Base-by-base conservation (phyloP, 163 green algal species). In the Chlorella variabilis region DNA sequence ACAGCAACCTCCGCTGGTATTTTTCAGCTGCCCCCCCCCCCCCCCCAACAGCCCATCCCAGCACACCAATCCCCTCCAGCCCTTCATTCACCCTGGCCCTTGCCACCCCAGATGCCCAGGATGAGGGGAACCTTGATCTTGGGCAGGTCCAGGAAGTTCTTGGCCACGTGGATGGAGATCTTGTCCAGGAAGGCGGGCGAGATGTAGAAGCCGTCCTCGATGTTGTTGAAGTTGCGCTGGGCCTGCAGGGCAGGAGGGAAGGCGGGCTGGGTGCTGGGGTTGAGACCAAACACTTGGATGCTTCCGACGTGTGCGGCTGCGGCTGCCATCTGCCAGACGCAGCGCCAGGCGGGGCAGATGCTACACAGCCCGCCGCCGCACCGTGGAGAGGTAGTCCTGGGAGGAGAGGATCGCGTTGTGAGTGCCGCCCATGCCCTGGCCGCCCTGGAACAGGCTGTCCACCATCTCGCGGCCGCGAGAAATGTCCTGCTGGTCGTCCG, bases 101-200 rank as follows among this genome's bases (percentile, higher is more conserved):
- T 99, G 83, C 96, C 96, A 88, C 96, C 96, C 96, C 96, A 98
- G 87, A 99, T 96, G 77, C 96, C 96, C 71, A 99, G 89, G 86
- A 98, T 98, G 63, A 98, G 93, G 63, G 96, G 96, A 20, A 99
- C 90, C 93, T 99, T 99, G 90, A 99, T 98, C 92, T 99, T 99
- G 80, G 97, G 97, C 76, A 99, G 92, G 83, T 98, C 93, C 89
- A 99, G 95, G 93, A 97, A 99, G 95, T 99, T 99, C 94, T 61
- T 71, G 75, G 75, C 75, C 4, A 94, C 56, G 93, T 99, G 96
- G 83, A 98, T 94, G 70, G 94, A 94, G 49, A 98, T 91, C 92
- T 99, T 99, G 93, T 99, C 97, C 85, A 99, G 89, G 91, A 99
- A 99, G 39, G 94, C 83, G n/a, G 94, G 94, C 27, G 95, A 97